These are phyloP conservation scores for Lactarius psammicola DNA, from an alignment of 768 basidiomycete genomes.

Conservation along the genomic window DNA sequence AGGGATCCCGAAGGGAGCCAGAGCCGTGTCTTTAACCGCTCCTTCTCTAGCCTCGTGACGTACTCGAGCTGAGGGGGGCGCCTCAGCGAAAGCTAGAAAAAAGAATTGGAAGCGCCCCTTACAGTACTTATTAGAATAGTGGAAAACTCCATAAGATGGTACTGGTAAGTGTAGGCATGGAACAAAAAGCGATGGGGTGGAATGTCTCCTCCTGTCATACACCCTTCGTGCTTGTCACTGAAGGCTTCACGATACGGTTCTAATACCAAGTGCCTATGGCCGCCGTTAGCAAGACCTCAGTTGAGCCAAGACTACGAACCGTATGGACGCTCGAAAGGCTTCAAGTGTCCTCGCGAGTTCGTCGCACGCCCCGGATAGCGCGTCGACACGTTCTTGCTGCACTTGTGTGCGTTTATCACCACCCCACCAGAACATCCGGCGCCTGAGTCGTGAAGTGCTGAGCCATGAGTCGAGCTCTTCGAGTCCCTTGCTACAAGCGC, in stretches of 20 bases:
- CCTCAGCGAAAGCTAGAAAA: conserved; percentile 1
- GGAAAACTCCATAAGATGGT: conserved; percentile 45
- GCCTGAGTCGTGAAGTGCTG: conserved; percentile 37
- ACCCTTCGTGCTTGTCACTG: conserved; percentile 37
- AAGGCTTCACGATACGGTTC: conserved; percentile 61
- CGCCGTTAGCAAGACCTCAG: background rate
- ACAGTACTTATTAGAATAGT: conserved; percentile 38
- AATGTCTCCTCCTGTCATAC: conserved; percentile 37
- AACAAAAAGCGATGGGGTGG: conserved; percentile 71
- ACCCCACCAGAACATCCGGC: conserved; percentile 40
- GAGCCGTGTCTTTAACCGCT: conserved; percentile 41
- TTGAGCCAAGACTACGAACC: conserved; percentile 39
- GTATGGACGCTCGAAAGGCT: conserved; percentile 48
- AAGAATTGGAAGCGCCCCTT: conserved; percentile 20
- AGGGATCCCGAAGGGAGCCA: conserved; percentile 55
- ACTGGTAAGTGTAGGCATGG: conserved; percentile 71
- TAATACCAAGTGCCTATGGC: conserved; percentile 46
- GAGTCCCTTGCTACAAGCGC: conserved; percentile 43
- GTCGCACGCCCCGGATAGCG: conserved; percentile 39
- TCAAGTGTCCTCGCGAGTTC: conserved; percentile 42
- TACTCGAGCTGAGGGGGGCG: conserved; percentile 52
- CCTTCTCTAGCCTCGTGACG: conserved; percentile 54
- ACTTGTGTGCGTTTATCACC: conserved; percentile 34
- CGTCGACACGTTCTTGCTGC: conserved; percentile 39
- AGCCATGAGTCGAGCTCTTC: conserved; percentile 52